Conservation (phyloP, 1,284 basidiomycete genomes). For the Malassezia pachydermatis region DNA sequence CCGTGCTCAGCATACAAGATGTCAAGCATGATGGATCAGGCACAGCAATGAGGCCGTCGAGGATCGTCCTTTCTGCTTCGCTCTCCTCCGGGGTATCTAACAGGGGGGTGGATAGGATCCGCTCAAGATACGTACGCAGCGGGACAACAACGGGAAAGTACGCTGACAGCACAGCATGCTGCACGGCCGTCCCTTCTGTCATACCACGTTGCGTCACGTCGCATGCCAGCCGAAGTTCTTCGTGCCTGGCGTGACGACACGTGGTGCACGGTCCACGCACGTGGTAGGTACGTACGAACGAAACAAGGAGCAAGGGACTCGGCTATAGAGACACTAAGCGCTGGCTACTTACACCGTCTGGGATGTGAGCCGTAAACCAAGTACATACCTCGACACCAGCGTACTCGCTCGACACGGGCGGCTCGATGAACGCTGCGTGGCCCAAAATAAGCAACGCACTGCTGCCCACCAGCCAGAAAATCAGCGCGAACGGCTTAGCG, state of each 20-base stretch:
- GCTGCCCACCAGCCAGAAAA: constrained; percentile 50
- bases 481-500: constrained; percentile 36
- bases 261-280: constrained; percentile 4
- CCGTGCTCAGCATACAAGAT: too few species aligned
- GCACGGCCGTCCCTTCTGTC: too few species aligned
- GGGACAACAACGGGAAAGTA: constrained; percentile 1
- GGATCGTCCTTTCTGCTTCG: neutral
- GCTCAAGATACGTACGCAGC: neutral
- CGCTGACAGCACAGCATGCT: neutral
- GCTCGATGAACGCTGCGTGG: constrained; percentile 72
- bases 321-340: too few species aligned
- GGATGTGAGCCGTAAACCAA: neutral
- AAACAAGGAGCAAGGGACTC: too few species aligned
- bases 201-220: neutral
- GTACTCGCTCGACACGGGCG: constrained; percentile 80
- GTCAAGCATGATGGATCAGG: too few species aligned
- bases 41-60: neutral
- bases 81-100: neutral
- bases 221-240: neutral
- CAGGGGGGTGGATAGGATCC: neutral
- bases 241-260: neutral
- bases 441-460: constrained; percentile 54
- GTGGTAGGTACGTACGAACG: too few species aligned
- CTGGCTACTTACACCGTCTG: constrained; percentile 1
- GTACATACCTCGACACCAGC: constrained; percentile 56